Percentiles rank a stretch among this genome's conserved stretches.
phyloP scores from a whole-genome alignment of 192 early-diverging fungal genomes.

The Rhizophagus sp. region DNA sequence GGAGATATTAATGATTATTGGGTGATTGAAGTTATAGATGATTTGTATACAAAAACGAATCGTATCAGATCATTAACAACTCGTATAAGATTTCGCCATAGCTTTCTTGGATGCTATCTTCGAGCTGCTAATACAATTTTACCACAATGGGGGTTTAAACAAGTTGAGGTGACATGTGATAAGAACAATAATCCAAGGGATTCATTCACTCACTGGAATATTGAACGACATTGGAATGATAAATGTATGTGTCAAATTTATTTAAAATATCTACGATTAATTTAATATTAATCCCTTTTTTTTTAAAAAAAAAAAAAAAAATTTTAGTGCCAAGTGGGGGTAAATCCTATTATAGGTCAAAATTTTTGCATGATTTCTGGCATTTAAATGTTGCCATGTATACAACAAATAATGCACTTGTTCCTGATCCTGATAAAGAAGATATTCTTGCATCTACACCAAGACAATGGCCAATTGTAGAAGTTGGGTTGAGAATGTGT shows the following conservation, averaged over 20 bases:
- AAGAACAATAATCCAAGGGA: conserved; percentile 56
- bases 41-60: conserved; percentile 46
- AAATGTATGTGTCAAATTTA: conserved; percentile 48
- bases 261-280: background rate
- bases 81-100: conserved; percentile 79
- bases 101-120: conserved; percentile 71
- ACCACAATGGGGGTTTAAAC: conserved; percentile 97
- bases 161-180: conserved; percentile 90
- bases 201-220: conserved; percentile 85
- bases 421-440: conserved; percentile 91
- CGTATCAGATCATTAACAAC: conserved; percentile 76
- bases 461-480: conserved; percentile 85
- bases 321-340: conserved; percentile 72
- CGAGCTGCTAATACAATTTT: conserved; percentile 70
- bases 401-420: conserved; percentile 95
- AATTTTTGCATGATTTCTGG: conserved; percentile 83
- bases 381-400: conserved; percentile 96
- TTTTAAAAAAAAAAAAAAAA: background rate
- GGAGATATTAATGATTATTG: conserved; percentile 91
- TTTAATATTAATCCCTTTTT: background rate
- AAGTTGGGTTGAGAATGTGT: conserved; percentile 91
- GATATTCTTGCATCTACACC: conserved; percentile 82
- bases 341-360: conserved; percentile 61
- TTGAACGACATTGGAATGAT: conserved; percentile 85
- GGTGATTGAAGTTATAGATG: conserved; percentile 82